Evolutionary conservation across 225 moss, liverwort and hornwort species (phyloP).

Genomic region (Physcomitrellopsis africana): DNA sequence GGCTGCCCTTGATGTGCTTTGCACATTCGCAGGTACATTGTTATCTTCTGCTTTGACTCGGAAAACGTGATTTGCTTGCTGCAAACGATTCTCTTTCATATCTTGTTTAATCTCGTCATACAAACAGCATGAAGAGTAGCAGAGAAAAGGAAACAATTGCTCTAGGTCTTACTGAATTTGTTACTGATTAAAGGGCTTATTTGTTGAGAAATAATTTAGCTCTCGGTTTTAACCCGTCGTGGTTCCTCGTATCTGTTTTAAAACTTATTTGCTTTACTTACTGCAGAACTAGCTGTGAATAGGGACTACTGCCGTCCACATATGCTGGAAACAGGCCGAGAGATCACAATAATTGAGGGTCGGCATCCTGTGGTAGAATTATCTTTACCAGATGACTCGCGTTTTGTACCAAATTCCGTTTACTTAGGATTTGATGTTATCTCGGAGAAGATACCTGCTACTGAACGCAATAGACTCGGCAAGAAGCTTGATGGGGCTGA

Average conservation of each 20-base stretch:
- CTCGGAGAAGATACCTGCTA: slow-evolving; percentile 13
- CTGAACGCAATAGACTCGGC: slow-evolving; percentile 18
- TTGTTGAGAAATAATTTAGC: slow-evolving; percentile 15
- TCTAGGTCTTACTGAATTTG: slow-evolving; percentile 3
- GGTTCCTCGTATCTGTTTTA: slow-evolving; percentile 10
- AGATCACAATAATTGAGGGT: slow-evolving; percentile 69
- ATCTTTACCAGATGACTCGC: slow-evolving; percentile 46
- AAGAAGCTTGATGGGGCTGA: slow-evolving; percentile 22
- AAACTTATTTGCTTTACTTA: slow-evolving; percentile 11
- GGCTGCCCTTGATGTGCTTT: slow-evolving; percentile 71
- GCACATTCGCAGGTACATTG: slow-evolving; percentile 68
- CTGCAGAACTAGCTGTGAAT: slow-evolving; percentile 72
- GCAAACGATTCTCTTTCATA: slow-evolving; percentile 4
- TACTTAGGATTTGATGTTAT: slow-evolving; percentile 53
- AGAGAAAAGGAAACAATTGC: not conserved
- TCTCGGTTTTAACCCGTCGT: slow-evolving; percentile 1
- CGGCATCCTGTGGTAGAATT: slow-evolving; percentile 75
- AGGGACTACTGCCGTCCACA: slow-evolving; percentile 67
- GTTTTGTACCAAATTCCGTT: slow-evolving; percentile 64
- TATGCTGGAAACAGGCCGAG: slow-evolving; percentile 63
- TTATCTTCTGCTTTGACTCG: slow-evolving; percentile 25
- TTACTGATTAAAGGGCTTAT: slow-evolving; percentile 2
- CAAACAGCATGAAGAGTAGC: not conserved
- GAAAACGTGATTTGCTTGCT: slow-evolving; percentile 11
- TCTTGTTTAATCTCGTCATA: slow-evolving; percentile 21